phyloP scores from a whole-genome alignment of 2,329 filamentous ascomycete species.

The Neoscytalidium dimidiatum region DNA sequence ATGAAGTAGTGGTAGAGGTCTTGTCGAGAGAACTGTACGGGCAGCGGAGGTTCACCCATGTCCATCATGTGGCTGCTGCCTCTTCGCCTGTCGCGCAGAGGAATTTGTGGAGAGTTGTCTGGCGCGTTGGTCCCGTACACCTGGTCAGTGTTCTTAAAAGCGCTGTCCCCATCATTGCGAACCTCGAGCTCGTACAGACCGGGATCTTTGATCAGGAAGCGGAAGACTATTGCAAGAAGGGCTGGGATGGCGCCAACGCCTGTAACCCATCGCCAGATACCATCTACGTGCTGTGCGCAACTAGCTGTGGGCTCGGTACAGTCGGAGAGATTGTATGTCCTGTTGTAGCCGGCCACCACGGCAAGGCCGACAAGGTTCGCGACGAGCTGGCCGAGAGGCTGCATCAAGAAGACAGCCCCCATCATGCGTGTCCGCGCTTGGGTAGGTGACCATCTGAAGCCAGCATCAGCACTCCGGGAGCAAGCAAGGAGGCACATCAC shows the following conservation, averaged over 20 bases:
- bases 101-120: constrained; percentile 27
- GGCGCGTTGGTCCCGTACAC: constrained; percentile 24
- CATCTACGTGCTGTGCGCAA: constrained; percentile 33
- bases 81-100: constrained; percentile 32
- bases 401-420: constrained; percentile 44
- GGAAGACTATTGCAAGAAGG: constrained; percentile 39
- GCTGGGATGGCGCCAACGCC: constrained; percentile 43
- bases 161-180: constrained; percentile 31
- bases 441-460: neutral
- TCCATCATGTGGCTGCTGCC: constrained; percentile 29
- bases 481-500: too few species aligned
- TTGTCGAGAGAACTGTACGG: constrained; percentile 31
- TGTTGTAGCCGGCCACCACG: constrained; percentile 19
- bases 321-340: neutral
- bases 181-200: constrained; percentile 44
- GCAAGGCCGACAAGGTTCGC: constrained; percentile 19
- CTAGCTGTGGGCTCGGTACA: constrained; percentile 14
- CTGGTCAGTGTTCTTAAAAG: constrained; percentile 35
- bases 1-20: constrained; percentile 38
- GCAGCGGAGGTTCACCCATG: constrained; percentile 21
- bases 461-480: neutral
- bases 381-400: constrained; percentile 41
- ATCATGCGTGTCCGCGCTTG: constrained; percentile 40
- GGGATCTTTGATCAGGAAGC: constrained; percentile 44
- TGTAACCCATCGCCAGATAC: constrained; percentile 33